Evolutionary conservation across 805 yeast species (phyloP).

Genomic region (Debaryomyces prosopidis): DNA sequence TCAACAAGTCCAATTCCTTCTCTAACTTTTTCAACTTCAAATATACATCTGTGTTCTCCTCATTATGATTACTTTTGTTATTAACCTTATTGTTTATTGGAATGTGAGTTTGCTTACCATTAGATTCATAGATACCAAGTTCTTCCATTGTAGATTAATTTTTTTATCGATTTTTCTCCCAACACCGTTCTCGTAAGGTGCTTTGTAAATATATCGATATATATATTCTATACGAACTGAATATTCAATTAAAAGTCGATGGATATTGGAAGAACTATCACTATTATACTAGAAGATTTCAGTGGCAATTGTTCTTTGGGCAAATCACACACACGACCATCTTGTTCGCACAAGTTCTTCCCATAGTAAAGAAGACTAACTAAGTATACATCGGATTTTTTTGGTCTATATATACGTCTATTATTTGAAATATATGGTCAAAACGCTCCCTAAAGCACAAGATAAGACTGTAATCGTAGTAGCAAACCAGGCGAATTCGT

Average conservation of each 20-base stretch:
- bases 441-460: conserved; percentile 18
- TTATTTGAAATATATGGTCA: conserved; percentile 11
- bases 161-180: neutral
- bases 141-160: conserved; percentile 30
- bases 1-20: conserved; percentile 81
- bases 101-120: conserved; percentile 9
- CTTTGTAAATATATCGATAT: neutral
- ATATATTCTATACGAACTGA: neutral
- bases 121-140: conserved; percentile 29
- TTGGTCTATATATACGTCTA: conserved; percentile 2
- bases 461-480: conserved; percentile 14
- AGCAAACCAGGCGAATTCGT: conserved; percentile 20
- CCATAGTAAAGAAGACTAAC: neutral
- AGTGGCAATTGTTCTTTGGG: neutral
- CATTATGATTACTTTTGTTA: conserved; percentile 8
- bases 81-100: conserved; percentile 5
- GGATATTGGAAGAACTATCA: neutral
- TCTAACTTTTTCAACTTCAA: conserved; percentile 83
- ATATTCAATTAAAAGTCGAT: neutral
- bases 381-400: neutral
- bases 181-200: neutral
- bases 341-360: neutral
- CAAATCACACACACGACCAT: neutral
- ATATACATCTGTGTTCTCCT: conserved; percentile 67
- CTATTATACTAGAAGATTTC: neutral